These are phyloP conservation scores for Microthyrium microscopicum DNA, from an alignment of 2,329 filamentous ascomycete species.

Conservation along the genomic window DNA sequence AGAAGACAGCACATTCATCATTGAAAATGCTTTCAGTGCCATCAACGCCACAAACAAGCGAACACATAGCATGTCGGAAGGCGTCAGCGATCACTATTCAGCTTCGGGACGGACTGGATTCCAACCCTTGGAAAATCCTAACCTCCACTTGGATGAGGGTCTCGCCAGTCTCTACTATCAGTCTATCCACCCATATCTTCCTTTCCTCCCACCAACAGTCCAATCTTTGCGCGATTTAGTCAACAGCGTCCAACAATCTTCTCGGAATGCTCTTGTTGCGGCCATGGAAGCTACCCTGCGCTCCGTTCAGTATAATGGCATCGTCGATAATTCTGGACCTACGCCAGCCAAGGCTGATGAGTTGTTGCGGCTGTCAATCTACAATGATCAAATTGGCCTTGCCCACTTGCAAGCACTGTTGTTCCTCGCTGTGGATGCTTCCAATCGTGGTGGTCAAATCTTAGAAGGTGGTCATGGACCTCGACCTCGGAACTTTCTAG, in stretches of 20 bases:
- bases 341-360: neutral
- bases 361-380: neutral
- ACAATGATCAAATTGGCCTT: neutral
- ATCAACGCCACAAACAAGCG: neutral
- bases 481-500: neutral
- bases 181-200: neutral
- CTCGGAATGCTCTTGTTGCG: neutral
- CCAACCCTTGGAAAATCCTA: neutral
- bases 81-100: constrained; percentile 3
- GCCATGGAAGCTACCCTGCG: constrained; percentile 1
- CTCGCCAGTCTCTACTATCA: neutral
- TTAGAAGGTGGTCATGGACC: neutral
- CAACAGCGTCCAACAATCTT: neutral
- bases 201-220: neutral
- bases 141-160: neutral
- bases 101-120: neutral
- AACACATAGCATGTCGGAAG: neutral
- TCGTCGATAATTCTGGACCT: neutral
- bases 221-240: neutral
- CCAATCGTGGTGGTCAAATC: neutral
- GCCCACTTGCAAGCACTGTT: neutral
- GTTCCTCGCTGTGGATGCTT: neutral
- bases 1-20: neutral
- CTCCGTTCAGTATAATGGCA: neutral
- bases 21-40: neutral